phyloP scores from a whole-genome alignment of 495 filamentous ascomycete genomes.

The Tirmania nivea region DNA sequence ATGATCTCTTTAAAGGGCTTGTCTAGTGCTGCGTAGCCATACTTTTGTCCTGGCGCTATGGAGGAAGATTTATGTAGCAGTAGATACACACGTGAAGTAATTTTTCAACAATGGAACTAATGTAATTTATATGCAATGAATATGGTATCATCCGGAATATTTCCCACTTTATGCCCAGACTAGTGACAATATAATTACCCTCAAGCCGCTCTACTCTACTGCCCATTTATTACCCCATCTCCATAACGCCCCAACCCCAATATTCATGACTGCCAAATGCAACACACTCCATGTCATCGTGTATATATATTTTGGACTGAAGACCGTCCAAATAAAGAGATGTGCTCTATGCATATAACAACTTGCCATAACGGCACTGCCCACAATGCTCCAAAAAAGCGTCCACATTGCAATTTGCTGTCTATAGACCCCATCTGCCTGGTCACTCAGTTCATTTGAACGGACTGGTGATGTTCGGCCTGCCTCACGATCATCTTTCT shows the following conservation, averaged over 20 bases:
- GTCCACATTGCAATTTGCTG: constrained; percentile 17
- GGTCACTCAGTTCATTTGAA: neutral
- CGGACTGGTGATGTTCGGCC: neutral
- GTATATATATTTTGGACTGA: constrained; percentile 90
- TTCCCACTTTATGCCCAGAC: no score
- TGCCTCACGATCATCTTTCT: constrained; percentile 1
- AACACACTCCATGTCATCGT: constrained; percentile 64
- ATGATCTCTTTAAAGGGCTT: constrained; percentile 37
- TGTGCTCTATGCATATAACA: constrained; percentile 70
- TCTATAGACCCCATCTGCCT: neutral
- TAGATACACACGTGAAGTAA: no score
- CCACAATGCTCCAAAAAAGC: constrained; percentile 41
- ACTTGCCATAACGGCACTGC: constrained; percentile 57
- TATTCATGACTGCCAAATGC: constrained; percentile 4
- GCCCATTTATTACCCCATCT: constrained; percentile 1
- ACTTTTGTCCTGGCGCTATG: no score
- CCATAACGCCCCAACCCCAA: constrained; percentile 2
- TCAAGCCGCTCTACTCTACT: neutral
- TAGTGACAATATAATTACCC: no score
- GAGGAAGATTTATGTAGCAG: no score
- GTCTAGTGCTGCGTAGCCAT: no score
- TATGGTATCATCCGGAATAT: no score
- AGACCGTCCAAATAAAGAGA: constrained; percentile 97
- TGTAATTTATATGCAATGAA: no score
- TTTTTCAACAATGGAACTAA: no score